Conservation (phyloP, 306 rosid species). For the Hippophae rhamnoides region DNA sequence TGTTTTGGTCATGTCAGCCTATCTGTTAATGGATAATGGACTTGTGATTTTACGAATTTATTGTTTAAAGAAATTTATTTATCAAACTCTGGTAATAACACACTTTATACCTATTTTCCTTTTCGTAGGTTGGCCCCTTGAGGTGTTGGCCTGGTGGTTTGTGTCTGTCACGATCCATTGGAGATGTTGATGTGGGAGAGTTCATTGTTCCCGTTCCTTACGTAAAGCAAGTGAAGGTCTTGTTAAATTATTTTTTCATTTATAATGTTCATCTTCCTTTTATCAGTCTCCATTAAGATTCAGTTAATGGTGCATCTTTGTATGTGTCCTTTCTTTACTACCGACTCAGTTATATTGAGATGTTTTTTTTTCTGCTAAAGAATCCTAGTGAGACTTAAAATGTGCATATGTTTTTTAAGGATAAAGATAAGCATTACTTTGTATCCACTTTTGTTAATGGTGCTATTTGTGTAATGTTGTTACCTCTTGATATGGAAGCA, state of each 20-base stretch:
- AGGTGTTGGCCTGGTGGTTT: constrained; percentile 99
- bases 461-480: too few species aligned
- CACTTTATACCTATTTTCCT: constrained; percentile 1
- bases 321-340: not conserved
- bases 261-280: not conserved
- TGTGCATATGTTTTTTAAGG: too few species aligned
- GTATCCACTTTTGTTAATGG: too few species aligned
- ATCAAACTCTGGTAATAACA: not conserved
- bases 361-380: too few species aligned
- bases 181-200: constrained; percentile 95
- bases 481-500: too few species aligned
- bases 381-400: too few species aligned
- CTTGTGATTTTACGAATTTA: not conserved
- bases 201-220: constrained; percentile 92
- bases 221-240: constrained; percentile 97
- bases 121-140: constrained; percentile 78
- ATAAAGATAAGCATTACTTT: too few species aligned
- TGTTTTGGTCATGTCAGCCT: too few species aligned
- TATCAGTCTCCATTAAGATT: not conserved
- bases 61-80: not conserved
- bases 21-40: too few species aligned
- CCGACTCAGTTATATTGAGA: too few species aligned
- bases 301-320: not conserved
- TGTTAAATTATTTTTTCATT: constrained; percentile 13
- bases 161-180: constrained; percentile 95